Evolutionary conservation across 225 moss, liverwort and hornwort species (phyloP).

Genomic region (Sphagnum contortum): DNA sequence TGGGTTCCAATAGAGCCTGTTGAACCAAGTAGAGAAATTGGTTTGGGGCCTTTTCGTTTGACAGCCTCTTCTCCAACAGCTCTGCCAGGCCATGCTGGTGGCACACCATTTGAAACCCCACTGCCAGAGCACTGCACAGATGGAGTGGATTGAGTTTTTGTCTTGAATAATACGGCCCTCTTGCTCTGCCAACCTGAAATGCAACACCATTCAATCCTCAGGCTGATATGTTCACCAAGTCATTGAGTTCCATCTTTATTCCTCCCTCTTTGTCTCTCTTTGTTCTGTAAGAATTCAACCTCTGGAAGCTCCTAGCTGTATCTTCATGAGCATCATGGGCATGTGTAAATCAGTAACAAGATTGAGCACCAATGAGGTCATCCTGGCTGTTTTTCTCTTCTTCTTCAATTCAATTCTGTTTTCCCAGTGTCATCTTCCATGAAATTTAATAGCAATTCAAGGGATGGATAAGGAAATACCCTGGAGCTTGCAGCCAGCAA

Average conservation of each 20-base stretch:
- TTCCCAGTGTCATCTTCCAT: not conserved
- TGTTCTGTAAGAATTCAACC: too few species aligned
- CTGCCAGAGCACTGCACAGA: constrained; percentile 41
- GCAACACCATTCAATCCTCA: too few species aligned
- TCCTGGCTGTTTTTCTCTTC: too few species aligned
- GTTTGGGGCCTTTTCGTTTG: constrained; percentile 58
- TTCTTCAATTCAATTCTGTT: not conserved
- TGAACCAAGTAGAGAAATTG: constrained; percentile 86
- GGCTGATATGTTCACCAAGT: too few species aligned
- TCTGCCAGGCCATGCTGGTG: constrained; percentile 94
- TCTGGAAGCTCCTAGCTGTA: too few species aligned
- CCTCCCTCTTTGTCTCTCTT: too few species aligned
- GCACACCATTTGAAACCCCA: constrained; percentile 24
- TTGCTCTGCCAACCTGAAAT: constrained; percentile 29
- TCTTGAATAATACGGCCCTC: constrained; percentile 6
- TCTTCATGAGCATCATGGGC: too few species aligned
- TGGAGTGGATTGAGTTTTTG: constrained; percentile 8
- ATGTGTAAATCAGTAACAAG: too few species aligned
- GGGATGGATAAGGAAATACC: constrained; percentile 21
- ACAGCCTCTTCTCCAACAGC: constrained; percentile 48
- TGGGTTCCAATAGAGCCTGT: constrained; percentile 99
- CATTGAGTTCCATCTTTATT: too few species aligned
- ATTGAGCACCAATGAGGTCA: too few species aligned
- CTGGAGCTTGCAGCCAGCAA: constrained; percentile 65
- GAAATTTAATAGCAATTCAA: not conserved